Percentiles rank a stretch among this genome's conserved stretches.
These are phyloP conservation scores for Sporothrix euskadiensis DNA, from an alignment of 2,329 filamentous ascomycete genomes.

Conservation along the genomic window DNA sequence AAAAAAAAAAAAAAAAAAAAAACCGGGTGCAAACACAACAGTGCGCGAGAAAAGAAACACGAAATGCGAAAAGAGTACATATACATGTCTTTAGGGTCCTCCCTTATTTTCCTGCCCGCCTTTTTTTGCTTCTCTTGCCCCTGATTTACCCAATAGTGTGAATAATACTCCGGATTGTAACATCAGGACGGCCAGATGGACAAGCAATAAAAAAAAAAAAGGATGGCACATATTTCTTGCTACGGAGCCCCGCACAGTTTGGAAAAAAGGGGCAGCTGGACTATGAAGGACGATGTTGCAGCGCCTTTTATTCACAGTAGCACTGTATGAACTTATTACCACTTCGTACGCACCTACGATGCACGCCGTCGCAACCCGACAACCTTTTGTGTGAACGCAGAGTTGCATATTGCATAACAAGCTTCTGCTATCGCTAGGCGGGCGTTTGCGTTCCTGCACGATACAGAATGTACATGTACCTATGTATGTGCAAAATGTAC, in stretches of 20 bases:
- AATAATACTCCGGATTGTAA: conserved; percentile 14
- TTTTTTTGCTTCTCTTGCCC: not conserved
- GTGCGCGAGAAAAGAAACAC: not conserved
- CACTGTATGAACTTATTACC: not conserved
- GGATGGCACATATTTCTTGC: not conserved
- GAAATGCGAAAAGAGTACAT: not conserved
- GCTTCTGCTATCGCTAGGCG: not conserved
- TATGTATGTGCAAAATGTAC: not conserved
- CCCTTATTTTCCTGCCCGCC: not conserved
- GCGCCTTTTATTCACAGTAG: not conserved
- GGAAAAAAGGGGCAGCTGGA: not conserved
- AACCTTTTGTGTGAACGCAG: not conserved
- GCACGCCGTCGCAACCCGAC: not conserved
- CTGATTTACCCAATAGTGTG: conserved; percentile 9
- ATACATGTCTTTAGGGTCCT: not conserved
- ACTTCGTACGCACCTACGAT: not conserved
- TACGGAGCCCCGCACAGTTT: not conserved
- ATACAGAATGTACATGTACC: conserved; percentile 2
- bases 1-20: too few species aligned
- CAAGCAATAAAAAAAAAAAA: not conserved
- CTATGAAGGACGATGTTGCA: not conserved
- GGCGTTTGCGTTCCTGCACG: not conserved
- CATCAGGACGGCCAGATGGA: not conserved
- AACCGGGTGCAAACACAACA: not conserved
- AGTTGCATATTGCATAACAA: conserved; percentile 16